These are phyloP conservation scores for Calamus simplicifolius DNA, from an alignment of 176 grass and related monocot genomes.

Conservation along the genomic window DNA sequence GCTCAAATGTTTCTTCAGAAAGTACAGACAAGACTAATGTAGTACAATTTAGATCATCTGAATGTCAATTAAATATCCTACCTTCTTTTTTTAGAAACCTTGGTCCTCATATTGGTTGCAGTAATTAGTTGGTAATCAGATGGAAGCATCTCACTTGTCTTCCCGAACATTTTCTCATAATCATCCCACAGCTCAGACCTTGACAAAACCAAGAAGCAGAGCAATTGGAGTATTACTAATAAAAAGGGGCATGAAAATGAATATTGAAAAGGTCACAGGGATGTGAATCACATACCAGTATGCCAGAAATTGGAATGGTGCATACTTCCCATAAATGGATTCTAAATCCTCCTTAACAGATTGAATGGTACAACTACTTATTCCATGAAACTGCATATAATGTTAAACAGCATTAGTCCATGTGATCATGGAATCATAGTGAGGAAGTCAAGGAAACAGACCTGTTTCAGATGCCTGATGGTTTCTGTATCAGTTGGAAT, in stretches of 20 bases:
- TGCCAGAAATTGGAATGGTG: slow-evolving; percentile 74
- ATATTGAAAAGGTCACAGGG: neutral
- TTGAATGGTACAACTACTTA: slow-evolving; percentile 19
- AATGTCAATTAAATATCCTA: neutral
- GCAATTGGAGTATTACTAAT: too few species aligned
- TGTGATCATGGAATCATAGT: too few species aligned
- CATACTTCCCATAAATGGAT: slow-evolving; percentile 51
- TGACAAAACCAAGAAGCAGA: slow-evolving; percentile 2
- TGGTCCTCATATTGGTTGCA: slow-evolving; percentile 48
- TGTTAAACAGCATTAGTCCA: neutral
- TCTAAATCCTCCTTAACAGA: slow-evolving; percentile 38
- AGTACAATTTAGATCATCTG: neutral
- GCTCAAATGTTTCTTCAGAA: too few species aligned
- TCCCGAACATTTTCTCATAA: slow-evolving; percentile 61
- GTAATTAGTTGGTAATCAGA: slow-evolving; percentile 53
- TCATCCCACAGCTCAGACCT: slow-evolving; percentile 75
- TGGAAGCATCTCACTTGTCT: slow-evolving; percentile 48
- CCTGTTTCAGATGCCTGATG: slow-evolving; percentile 68
- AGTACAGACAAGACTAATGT: too few species aligned
- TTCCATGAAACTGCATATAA: slow-evolving; percentile 51
- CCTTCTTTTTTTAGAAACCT: neutral
- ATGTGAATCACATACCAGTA: slow-evolving; percentile 49
- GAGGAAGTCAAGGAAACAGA: slow-evolving; percentile 3
- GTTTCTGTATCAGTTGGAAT: slow-evolving; percentile 71
- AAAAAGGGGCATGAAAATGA: slow-evolving; percentile 14